Evolutionary conservation across 2,329 filamentous ascomycete genomes (phyloP), one percentile per base, ranked within the genome.

Genomic region (Aspergillus fumigatiaffinis): DNA sequence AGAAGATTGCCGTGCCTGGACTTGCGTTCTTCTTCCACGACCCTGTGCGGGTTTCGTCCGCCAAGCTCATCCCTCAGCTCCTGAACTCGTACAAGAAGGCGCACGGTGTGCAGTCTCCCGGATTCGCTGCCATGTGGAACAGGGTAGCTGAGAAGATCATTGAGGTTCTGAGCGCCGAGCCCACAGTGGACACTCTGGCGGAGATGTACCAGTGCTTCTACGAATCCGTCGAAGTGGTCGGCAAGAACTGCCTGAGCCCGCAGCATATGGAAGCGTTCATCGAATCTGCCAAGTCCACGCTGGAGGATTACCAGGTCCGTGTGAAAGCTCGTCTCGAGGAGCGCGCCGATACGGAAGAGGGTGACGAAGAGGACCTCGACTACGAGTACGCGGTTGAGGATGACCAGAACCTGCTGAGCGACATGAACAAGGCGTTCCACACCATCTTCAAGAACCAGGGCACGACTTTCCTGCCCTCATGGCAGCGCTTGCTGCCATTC

Each of bases 191-290:
- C 68, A 96, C 94, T 0, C 83, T 99, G 50, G 93, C 94, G 1
- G 94, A 97, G 77, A 97, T 99, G 91, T 99, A 97, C 77, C 93
- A 97, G 76, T 99, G 94, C 80, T 99, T 99, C 80, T 99, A 99
- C 74, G 94, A 99, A 75, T 96, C 91, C 26, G 87, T 99, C 7
- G 93, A 97, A 77, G 92, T 97, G 23, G 85, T 96, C 63, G 93
- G 93, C 58, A 91, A 90, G 75, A 87, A 90, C 66, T 93, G 88
- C 71, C 82, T 99, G 50, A 90, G 83, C 5, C 80, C 82, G 42
- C 82, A 87, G 42, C 89, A 96, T 73, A 92, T 99, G 89, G 80
- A 82, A 56, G 85, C 86, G 48, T 99, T 97, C 74, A 93, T 97
- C 66, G 87, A 92, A 62, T 88, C 89, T 1, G 91, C 92, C 50